These are phyloP conservation scores for Actinomortierella ambigua DNA, from an alignment of 371 early-diverging fungal genomes.

Conservation along the genomic window DNA sequence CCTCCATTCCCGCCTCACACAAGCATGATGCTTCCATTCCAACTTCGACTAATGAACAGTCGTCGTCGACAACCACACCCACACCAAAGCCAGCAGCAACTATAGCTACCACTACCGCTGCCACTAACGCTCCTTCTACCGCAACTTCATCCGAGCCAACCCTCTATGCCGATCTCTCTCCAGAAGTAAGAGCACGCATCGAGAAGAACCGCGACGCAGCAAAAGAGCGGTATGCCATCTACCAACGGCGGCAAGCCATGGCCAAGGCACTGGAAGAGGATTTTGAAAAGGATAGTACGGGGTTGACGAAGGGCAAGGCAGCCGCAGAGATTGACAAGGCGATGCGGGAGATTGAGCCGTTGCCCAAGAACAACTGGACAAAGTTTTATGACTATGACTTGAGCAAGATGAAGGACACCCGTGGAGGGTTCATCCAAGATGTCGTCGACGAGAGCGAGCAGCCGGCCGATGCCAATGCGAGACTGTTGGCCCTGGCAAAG, in stretches of 20 bases:
- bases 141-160: conserved; percentile 22
- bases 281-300: conserved; percentile 5
- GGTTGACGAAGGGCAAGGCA: conserved; percentile 15
- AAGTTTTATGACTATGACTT: conserved; percentile 79
- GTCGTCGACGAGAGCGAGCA: conserved; percentile 49
- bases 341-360: conserved; percentile 30
- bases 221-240: conserved; percentile 20
- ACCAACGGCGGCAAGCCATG: conserved; percentile 13
- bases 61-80: too few relatives aligned
- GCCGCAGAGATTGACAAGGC: conserved; percentile 22
- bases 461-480: conserved; percentile 23
- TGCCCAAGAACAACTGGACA: conserved; percentile 42
- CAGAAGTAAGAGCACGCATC: conserved; percentile 31
- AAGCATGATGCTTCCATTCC: too few relatives aligned
- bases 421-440: conserved; percentile 84
- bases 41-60: too few relatives aligned
- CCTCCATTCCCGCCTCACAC: too few relatives aligned
- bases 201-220: conserved; percentile 38
- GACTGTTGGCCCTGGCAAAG: conserved; percentile 16
- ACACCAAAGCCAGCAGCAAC: too few relatives aligned
- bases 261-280: conserved; percentile 19
- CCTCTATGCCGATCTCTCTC: conserved; percentile 20
- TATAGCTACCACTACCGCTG: too few relatives aligned
- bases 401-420: conserved; percentile 75
- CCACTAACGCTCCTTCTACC: too few relatives aligned